These are phyloP conservation scores for Poronia punctata DNA, from an alignment of 495 filamentous ascomycete species.

Conservation along the genomic window DNA sequence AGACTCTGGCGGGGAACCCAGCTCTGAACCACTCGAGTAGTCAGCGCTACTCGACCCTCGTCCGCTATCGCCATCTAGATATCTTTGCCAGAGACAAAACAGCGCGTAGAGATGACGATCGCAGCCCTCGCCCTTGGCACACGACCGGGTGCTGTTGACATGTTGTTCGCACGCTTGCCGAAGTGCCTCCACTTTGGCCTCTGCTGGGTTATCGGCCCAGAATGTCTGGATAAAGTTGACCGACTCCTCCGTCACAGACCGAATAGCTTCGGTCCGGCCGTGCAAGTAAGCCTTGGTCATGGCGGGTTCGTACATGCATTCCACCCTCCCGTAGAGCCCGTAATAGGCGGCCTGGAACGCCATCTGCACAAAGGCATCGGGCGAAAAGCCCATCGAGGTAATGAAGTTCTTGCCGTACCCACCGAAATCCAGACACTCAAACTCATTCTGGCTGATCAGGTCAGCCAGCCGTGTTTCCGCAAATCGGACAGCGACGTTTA, in stretches of 20 bases:
- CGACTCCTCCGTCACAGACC: constrained; percentile 73
- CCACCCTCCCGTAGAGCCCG: constrained; percentile 86
- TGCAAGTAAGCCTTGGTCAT: constrained; percentile 96
- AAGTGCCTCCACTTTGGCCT: constrained; percentile 76
- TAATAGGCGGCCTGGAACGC: constrained; percentile 99
- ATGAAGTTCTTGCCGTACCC: constrained; percentile 96
- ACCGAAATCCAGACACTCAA: constrained; percentile 82
- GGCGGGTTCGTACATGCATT: constrained; percentile 94
- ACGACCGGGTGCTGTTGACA: constrained; percentile 70
- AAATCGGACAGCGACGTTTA: constrained; percentile 86
- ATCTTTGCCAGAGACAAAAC: constrained; percentile 91
- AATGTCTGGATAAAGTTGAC: constrained; percentile 87
- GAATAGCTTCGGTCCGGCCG: constrained; percentile 89
- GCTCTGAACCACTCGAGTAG: constrained; percentile 53
- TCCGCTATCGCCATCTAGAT: constrained; percentile 64
- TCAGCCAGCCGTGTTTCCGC: constrained; percentile 93
- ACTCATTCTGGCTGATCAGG: constrained; percentile 94
- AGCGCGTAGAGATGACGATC: constrained; percentile 92
- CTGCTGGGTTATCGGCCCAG: constrained; percentile 82
- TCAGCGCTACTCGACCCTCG: constrained; percentile 46
- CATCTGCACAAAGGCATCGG: constrained; percentile 98
- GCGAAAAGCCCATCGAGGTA: constrained; percentile 92
- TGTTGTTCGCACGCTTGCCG: constrained; percentile 79
- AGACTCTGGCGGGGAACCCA: constrained; percentile 40
- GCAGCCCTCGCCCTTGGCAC: constrained; percentile 86